Base-by-base conservation (phyloP, 805 yeast species). In the Kockiozyma suomiensis region DNA sequence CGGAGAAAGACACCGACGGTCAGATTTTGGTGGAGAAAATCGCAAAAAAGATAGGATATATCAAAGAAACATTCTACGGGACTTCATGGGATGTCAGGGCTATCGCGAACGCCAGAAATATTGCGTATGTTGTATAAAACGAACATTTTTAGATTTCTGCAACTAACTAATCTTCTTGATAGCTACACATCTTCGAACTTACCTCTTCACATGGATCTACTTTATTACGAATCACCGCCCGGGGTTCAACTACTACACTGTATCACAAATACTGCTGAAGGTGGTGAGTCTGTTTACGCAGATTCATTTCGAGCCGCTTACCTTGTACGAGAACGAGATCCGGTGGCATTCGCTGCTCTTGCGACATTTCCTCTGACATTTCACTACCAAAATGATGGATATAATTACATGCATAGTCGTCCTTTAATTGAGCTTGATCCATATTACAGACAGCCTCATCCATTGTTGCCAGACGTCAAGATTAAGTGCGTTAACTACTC, bases 151-250 rank as follows among this genome's bases (percentile, higher is more conserved):
- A 30, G 13, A 8, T 13, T 6, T 4, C 13, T 28, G 4, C 19
- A 13, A 6, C 19, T 15, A 52, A 6, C 28, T 28, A 26, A 32
- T 7, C 21, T 30, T 30, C 10, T 7, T 30, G 6, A 2, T 40
- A 60, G 64, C 25, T 82, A 86, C 68, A 85, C 94, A 3, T 77
- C 80, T 51, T 78, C 78, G 7, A 81, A 81, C 66, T 77, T 88
- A 42, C 91, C 91, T 1, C 76, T 88, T 51, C 96, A 88, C 68
- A 88, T 86, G 87, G 94, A 88, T 69, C 76, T 88, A 26, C 77
- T 85, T 48, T 88, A 87, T 73, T 84, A 87, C 69, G 92, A 88
- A 70, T 83, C 90, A 10, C 92, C 92, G 2, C 96, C 96, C 1
- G 93, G 93, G 0, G 74, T 88, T 46, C 92, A 88, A 71, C 70